Percentiles rank a stretch among this genome's conserved stretches.
These are phyloP conservation scores for Podaxis sp. DNA, from an alignment of 768 basidiomycete genomes.

Conservation along the genomic window DNA sequence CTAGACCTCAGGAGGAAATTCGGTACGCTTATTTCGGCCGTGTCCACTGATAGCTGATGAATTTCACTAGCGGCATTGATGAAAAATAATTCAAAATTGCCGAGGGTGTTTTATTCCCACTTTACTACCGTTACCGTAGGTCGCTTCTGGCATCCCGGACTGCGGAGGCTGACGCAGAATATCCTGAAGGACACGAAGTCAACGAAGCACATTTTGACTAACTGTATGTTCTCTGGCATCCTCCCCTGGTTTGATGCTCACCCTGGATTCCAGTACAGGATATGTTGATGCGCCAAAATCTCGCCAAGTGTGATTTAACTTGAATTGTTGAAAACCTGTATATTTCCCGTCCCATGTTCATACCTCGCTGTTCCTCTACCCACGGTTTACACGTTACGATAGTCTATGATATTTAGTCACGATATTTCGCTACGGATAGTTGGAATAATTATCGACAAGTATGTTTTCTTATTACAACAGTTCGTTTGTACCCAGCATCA, in stretches of 20 bases:
- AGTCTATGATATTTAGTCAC: too few relatives aligned
- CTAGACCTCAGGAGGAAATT: slow-evolving; percentile 30
- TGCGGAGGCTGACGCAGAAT: slow-evolving; percentile 4
- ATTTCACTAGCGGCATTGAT: slow-evolving; percentile 32
- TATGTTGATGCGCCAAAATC: slow-evolving; percentile 40
- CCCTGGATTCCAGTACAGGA: slow-evolving; percentile 35
- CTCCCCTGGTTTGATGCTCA: not conserved
- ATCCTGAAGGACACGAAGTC: slow-evolving; percentile 48
- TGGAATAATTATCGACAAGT: not conserved
- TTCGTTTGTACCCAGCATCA: not conserved
- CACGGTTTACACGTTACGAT: not conserved
- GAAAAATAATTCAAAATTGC: slow-evolving; percentile 36
- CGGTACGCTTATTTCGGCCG: slow-evolving; percentile 24
- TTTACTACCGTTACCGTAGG: slow-evolving; percentile 64
- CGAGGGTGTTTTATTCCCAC: slow-evolving; percentile 59
- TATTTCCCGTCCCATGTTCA: not conserved
- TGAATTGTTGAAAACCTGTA: slow-evolving; percentile 13
- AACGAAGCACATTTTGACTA: slow-evolving; percentile 47
- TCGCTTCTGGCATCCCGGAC: slow-evolving; percentile 3
- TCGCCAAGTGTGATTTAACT: slow-evolving; percentile 36
- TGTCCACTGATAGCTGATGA: not conserved
- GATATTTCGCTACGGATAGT: too few relatives aligned
- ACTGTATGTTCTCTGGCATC: slow-evolving; percentile 26
- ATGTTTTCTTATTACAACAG: not conserved
- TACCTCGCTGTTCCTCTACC: not conserved